Percentiles rank a stretch among this genome's conserved stretches.
These are phyloP conservation scores for Heterobasidion parviporum DNA, from an alignment of 1,284 basidiomycete species.

Conservation along the genomic window DNA sequence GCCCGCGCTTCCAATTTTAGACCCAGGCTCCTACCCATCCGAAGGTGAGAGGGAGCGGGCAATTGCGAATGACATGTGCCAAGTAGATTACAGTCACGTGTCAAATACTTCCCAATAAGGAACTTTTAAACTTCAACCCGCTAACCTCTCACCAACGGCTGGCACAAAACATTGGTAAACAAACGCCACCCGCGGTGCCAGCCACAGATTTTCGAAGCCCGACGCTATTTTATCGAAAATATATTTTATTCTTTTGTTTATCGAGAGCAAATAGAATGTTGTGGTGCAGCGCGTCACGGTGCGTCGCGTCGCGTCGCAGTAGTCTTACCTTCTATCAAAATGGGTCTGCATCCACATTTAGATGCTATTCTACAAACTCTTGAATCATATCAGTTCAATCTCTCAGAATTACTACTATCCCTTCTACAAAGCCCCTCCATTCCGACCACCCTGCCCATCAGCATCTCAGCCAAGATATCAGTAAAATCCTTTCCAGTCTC, in stretches of 20 bases:
- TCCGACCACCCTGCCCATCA: background rate
- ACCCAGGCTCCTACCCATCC: no score
- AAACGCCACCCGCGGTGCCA: background rate
- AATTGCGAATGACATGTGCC: no score
- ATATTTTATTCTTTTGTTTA: background rate
- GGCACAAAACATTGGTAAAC: conserved; percentile 1
- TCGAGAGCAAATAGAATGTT: background rate
- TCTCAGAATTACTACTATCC: background rate
- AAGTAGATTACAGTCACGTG: no score
- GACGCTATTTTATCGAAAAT: background rate
- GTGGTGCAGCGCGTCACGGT: background rate
- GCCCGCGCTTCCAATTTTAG: no score
- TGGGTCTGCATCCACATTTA: background rate
- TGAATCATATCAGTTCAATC: background rate
- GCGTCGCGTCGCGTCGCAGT: background rate
- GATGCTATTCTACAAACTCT: background rate
- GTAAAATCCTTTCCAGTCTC: background rate
- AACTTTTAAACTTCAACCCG: no score
- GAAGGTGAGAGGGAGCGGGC: no score
- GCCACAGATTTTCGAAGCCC: background rate
- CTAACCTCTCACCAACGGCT: background rate
- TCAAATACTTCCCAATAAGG: no score
- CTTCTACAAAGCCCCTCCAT: background rate
- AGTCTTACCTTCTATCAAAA: background rate
- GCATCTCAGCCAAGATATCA: background rate